These are phyloP conservation scores for Rhodotorula glutinis DNA, from an alignment of 1,284 basidiomycete species.

Conservation along the genomic window DNA sequence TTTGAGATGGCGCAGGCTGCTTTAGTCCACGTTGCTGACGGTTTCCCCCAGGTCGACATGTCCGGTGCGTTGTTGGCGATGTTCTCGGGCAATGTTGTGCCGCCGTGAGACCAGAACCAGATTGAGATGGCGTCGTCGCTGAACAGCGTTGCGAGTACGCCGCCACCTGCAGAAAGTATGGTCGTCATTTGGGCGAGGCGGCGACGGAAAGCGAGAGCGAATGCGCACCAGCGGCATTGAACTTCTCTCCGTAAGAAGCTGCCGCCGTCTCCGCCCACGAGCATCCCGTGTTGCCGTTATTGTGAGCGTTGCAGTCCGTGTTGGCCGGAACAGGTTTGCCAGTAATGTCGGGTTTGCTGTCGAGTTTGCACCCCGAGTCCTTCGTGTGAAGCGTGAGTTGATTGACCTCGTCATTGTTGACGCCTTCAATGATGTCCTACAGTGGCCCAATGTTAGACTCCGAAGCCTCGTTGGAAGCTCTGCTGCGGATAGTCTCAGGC, in stretches of 20 bases:
- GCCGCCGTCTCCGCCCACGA: slow-evolving; percentile 12
- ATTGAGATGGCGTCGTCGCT: slow-evolving; percentile 8
- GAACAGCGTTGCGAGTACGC: slow-evolving; percentile 16
- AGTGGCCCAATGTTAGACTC: neutral
- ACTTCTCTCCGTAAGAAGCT: slow-evolving; percentile 10
- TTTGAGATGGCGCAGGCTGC: slow-evolving; percentile 8
- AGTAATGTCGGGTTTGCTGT: neutral
- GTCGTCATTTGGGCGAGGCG: too few relatives aligned
- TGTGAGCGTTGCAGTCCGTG: slow-evolving; percentile 24
- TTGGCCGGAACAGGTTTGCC: slow-evolving; percentile 11
- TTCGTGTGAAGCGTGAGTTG: slow-evolving; percentile 22
- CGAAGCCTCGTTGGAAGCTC: neutral
- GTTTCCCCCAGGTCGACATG: slow-evolving; percentile 18
- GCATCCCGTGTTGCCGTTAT: slow-evolving; percentile 25
- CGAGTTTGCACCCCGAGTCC: slow-evolving; percentile 18
- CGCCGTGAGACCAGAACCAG: slow-evolving; percentile 24
- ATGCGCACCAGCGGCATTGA: slow-evolving; percentile 22
- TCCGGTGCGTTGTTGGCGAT: slow-evolving; percentile 15
- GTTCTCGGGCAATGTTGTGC: slow-evolving; percentile 16
- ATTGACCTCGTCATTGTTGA: slow-evolving; percentile 13
- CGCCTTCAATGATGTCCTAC: slow-evolving; percentile 25
- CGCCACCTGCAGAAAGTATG: too few relatives aligned
- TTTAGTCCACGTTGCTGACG: slow-evolving; percentile 15
- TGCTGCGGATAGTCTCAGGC: neutral
- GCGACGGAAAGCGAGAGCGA: too few relatives aligned